A percentile compares a stretch with the other conserved stretches of the same genome.
Evolutionary conservation across 2,329 filamentous ascomycete genomes (phyloP).

Genomic region (Cladorrhinum sp.): DNA sequence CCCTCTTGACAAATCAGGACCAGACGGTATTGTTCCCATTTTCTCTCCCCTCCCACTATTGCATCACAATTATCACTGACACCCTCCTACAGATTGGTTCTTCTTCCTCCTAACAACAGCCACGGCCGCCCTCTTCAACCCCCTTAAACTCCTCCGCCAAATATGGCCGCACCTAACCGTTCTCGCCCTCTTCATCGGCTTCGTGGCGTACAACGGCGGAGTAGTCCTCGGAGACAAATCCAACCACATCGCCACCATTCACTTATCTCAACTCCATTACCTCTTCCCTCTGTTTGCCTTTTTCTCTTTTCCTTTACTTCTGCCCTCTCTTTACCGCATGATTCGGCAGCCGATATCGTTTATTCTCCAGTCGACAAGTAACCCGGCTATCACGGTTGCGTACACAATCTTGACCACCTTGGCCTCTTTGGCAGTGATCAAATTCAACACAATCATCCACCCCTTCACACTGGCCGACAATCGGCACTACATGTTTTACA

Average conservation of each 20-base stretch:
- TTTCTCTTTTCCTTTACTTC: conserved; percentile 78
- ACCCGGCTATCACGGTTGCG: conserved; percentile 30
- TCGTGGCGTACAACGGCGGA: conserved; percentile 83
- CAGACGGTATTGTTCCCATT: conserved; percentile 45
- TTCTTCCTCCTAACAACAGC: conserved; percentile 62
- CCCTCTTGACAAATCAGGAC: conserved; percentile 43
- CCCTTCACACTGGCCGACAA: conserved; percentile 97
- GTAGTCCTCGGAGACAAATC: conserved; percentile 95
- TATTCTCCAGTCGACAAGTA: conserved; percentile 17
- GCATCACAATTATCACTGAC: background rate
- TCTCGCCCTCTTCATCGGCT: conserved; percentile 64
- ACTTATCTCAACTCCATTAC: conserved; percentile 90
- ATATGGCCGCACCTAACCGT: conserved; percentile 61
- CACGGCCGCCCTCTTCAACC: conserved; percentile 53
- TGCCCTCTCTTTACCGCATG: conserved; percentile 48
- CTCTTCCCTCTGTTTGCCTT: conserved; percentile 88
- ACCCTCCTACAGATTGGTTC: conserved; percentile 45
- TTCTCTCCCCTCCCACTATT: background rate
- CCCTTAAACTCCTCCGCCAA: conserved; percentile 42
- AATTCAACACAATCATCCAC: conserved; percentile 88
- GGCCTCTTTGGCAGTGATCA: conserved; percentile 51
- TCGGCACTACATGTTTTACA: conserved; percentile 94
- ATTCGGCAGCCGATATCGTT: conserved; percentile 7
- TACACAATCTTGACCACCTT: conserved; percentile 37
- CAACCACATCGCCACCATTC: conserved; percentile 86